These are phyloP conservation scores for Malassezia obtusa DNA, from an alignment of 1,284 basidiomycete genomes.

Conservation along the genomic window DNA sequence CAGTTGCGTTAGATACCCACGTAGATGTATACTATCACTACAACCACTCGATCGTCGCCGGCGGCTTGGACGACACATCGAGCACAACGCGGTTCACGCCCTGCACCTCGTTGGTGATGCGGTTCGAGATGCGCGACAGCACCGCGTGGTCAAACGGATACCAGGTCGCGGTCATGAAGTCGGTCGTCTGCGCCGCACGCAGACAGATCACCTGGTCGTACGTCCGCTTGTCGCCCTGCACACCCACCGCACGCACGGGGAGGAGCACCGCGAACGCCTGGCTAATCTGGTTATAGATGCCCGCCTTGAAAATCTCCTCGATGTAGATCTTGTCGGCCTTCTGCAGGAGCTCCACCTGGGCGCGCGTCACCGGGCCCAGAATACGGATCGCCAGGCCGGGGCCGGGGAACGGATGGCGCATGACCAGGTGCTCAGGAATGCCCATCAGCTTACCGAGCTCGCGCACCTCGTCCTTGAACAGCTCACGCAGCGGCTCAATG, in stretches of 20 bases:
- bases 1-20: slow-evolving; percentile 29
- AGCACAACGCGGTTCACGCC: slow-evolving; percentile 58
- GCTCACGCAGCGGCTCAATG: slow-evolving; percentile 90
- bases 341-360: slow-evolving; percentile 89
- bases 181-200: slow-evolving; percentile 42
- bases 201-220: slow-evolving; percentile 72
- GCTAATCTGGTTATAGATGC: slow-evolving; percentile 83
- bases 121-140: slow-evolving; percentile 78
- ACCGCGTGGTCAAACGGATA: slow-evolving; percentile 86
- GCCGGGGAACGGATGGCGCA: slow-evolving; percentile 97
- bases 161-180: slow-evolving; percentile 49
- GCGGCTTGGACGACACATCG: slow-evolving; percentile 95
- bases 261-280: slow-evolving; percentile 95
- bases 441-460: slow-evolving; percentile 77
- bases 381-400: slow-evolving; percentile 99
- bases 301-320: slow-evolving; percentile 87
- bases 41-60: slow-evolving; percentile 58
- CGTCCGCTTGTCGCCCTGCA: slow-evolving; percentile 92
- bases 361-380: slow-evolving; percentile 81
- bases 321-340: slow-evolving; percentile 93
- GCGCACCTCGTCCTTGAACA: slow-evolving; percentile 99
- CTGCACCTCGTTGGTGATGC: slow-evolving; percentile 93
- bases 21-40: slow-evolving; percentile 14
- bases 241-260: slow-evolving; percentile 93
- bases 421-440: slow-evolving; percentile 86